Evolutionary conservation across 305 asterid species (phyloP), one percentile per base, ranked within the genome.

Genomic region (Plantago coronopus): DNA sequence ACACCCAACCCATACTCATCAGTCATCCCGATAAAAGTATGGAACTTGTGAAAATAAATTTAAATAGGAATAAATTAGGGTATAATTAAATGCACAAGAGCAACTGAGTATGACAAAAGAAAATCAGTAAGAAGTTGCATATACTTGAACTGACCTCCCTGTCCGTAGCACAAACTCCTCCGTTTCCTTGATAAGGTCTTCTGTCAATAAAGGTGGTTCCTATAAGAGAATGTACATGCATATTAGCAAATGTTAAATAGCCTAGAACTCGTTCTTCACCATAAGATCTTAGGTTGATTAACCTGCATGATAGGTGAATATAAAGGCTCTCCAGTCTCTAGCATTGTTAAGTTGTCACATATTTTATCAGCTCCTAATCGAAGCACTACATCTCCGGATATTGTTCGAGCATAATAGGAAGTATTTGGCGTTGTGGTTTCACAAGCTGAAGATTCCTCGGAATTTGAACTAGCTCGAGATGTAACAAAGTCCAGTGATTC

Each of bases 141-240:
- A 29, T 20, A 56, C 44, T 53, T 72, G 50, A 59, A 73, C 88
- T 76, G 65, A 93, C 99, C 99, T 94, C 69, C 99, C 95, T 43
- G 99, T 94, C 66, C 99, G 84, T 38, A 87, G 83, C 67, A 94
- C 96, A 72, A 94, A 89, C 77, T 94, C 99, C 81, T 94, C 99
- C 12, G 97, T 94, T 77, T 94, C 99, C 81, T 83, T 94, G 60
- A 94, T 81, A 69, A 89, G 81, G 77, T 94, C 99, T 83, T 89
- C 99, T 44, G 99, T 94, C 61, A 94, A 73, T 78, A 94, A 61
- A 73, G 99, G 99, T 5, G 82, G 87, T 74, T 94, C 97, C 99
- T 94, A 70, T 60, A 78, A 59, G 69, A 54, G 69, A 54, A 69
- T 31, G 65, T 50, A 55, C 72, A 63, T 59, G 55, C 38, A 48